A percentile compares a stretch with the other conserved stretches of the same genome.
phyloP scores from a whole-genome alignment of 306 rosid genomes.

The barrel medic (Medicago truncatula) region DNA sequence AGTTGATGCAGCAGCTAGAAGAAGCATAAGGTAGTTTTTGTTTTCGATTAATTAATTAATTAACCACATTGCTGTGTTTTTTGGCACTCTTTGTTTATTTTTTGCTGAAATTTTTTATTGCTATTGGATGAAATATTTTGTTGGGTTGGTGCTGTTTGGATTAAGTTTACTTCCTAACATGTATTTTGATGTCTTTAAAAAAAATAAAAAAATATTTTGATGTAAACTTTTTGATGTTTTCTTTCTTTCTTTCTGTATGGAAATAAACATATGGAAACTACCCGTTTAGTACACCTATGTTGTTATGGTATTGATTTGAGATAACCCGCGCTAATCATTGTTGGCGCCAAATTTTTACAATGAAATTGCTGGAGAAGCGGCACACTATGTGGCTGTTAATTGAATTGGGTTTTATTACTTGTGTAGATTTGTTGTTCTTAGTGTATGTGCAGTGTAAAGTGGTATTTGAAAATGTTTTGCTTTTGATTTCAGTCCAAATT shows the following conservation, averaged over 20 bases:
- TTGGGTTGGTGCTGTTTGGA: neutral
- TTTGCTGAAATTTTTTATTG: neutral
- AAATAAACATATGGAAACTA: neutral
- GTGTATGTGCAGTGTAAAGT: neutral
- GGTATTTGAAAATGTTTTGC: conserved; percentile 4
- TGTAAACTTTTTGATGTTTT: neutral
- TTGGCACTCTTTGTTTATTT: neutral
- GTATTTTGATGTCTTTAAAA: neutral
- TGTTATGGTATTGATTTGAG: neutral
- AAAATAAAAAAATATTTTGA: too few relatives aligned
- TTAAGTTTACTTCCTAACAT: neutral
- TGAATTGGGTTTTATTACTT: too few relatives aligned
- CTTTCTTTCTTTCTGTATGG: neutral
- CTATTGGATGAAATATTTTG: neutral
- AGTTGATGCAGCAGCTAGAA: conserved; percentile 64
- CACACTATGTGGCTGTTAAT: too few relatives aligned
- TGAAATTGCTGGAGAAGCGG: too few relatives aligned
- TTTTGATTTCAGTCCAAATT: neutral
- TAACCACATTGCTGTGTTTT: conserved; percentile 1
- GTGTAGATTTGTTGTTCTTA: too few relatives aligned
- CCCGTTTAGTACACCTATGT: neutral
- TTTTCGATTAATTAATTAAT: neutral
- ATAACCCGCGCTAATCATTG: too few relatives aligned
- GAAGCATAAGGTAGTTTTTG: conserved; percentile 66
- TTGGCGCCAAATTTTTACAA: too few relatives aligned